Base-by-base conservation (phyloP, 2,329 filamentous ascomycete species). In the Escovopsis sp. region DNA sequence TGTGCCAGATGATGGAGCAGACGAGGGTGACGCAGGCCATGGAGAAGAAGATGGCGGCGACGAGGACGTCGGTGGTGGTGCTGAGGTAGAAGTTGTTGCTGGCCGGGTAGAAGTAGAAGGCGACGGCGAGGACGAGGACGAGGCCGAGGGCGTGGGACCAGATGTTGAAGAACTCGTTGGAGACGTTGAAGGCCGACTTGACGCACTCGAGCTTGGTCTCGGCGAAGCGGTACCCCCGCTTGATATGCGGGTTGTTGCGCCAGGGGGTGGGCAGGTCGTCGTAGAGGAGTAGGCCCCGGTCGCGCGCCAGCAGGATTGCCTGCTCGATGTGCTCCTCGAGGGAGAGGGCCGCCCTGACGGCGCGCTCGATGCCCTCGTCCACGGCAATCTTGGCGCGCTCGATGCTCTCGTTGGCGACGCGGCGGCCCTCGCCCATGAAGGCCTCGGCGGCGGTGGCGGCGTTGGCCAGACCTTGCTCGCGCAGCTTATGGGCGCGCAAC, bases 1-100 rank as follows among this genome's bases (percentile, higher is more conserved):
- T 95, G 66, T 98, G 91, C 91, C 91, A 98, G 57, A 96, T 79
- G 49, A 82, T 89, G 48, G 84, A 93, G 77, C 91, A 98, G 57
- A 89, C 78, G 43, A 98, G 75, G 56, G 89, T 96, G 62, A 96
- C 87, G 69, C 81, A 87, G 38, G 91, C 91, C 39, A 89, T 91
- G 56, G 94, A 85, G 68, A 98, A 95, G 72, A 98, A 98, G 50
- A 93, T 74, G 19, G 84, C 87, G 1, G 89, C 88, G 48, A 98
- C 87, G 56, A 91, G 75, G 46, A 96, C 77, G 58, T 98, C 91
- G 39, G 83, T 77, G 42, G 86, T 93, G 45, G 84, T 86, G 61
- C 85, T 93, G 47, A 85, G 69, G 38, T 76, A 78, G 65, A 96
- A 98, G 59, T 93, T 89, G 55, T 78, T 72, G 50, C 84, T 88